Conservation (phyloP, 306 rosid genomes). For the Quercus berberidifolia region DNA sequence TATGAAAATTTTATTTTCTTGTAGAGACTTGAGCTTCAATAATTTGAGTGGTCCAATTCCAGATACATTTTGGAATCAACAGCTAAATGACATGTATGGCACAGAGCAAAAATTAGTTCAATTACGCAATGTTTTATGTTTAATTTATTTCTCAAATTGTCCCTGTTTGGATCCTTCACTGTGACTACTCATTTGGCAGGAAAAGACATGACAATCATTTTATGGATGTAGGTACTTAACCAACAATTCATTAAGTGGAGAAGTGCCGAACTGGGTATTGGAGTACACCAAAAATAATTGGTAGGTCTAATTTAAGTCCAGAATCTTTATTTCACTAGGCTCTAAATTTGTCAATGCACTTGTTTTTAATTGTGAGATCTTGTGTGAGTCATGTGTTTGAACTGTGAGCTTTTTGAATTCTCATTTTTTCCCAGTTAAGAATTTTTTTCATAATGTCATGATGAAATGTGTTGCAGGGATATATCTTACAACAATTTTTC, state of each 20-base stretch:
- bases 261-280: constrained; percentile 55
- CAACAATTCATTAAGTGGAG: constrained; percentile 63
- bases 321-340: neutral
- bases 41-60: constrained; percentile 65
- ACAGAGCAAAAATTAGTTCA: neutral
- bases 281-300: constrained; percentile 3
- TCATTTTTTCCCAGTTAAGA: neutral
- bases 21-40: constrained; percentile 83
- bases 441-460: constrained; percentile 8
- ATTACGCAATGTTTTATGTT: neutral
- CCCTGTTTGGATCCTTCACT: neutral
- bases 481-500: constrained; percentile 81
- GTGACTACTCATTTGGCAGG: neutral
- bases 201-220: neutral
- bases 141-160: neutral
- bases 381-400: neutral
- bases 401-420: neutral
- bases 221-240: constrained; percentile 66
- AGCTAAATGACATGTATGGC: constrained; percentile 46
- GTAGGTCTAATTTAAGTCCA: constrained; percentile 37
- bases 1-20: constrained; percentile 10
- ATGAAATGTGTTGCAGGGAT: constrained; percentile 53
- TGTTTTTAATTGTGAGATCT: neutral
- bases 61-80: neutral
- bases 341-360: neutral